Conservation (phyloP, 2,329 filamentous ascomycete species). For the Simplicillium aogashimaense region DNA sequence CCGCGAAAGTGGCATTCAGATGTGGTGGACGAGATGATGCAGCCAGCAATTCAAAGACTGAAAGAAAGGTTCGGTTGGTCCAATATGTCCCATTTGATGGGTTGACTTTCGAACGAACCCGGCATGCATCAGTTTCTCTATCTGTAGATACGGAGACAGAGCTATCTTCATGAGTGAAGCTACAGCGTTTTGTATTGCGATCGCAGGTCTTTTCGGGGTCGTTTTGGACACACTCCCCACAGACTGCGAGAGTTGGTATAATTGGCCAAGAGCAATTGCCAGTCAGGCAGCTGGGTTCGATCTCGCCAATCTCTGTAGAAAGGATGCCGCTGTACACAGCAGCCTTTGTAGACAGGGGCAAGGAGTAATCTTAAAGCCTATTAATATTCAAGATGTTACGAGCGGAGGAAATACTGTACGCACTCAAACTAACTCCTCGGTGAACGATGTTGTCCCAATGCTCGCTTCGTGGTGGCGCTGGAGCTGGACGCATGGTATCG, state of each 20-base stretch:
- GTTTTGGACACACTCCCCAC: slow-evolving; percentile 18
- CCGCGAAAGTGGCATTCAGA: slow-evolving; percentile 13
- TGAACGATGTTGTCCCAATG: slow-evolving; percentile 21
- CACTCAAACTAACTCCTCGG: slow-evolving; percentile 9
- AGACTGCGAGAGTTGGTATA: slow-evolving; percentile 24
- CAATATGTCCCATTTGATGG: slow-evolving; percentile 4
- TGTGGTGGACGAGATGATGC: slow-evolving; percentile 12
- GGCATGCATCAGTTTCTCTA: slow-evolving; percentile 16
- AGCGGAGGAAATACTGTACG: slow-evolving; percentile 2
- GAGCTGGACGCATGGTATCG: slow-evolving; percentile 10
- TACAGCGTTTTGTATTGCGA: slow-evolving; percentile 14
- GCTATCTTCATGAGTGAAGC: slow-evolving; percentile 17
- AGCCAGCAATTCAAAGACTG: slow-evolving; percentile 23
- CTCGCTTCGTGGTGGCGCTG: slow-evolving; percentile 21
- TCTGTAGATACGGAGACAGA: slow-evolving; percentile 13
- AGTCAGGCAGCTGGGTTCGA: slow-evolving; percentile 18
- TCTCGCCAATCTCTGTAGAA: slow-evolving; percentile 14
- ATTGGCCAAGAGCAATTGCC: slow-evolving; percentile 25
- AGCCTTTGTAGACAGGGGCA: slow-evolving; percentile 24
- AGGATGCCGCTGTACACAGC: slow-evolving; percentile 27
- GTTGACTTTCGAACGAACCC: slow-evolving; percentile 14
- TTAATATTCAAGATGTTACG: slow-evolving; percentile 2
- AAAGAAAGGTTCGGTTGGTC: slow-evolving; percentile 18
- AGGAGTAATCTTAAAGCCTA: slow-evolving; percentile 8
- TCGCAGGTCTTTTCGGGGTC: slow-evolving; percentile 10